Evolutionary conservation across 495 filamentous ascomycete species (phyloP), one percentile per base, ranked within the genome.

Genomic region (Hypoxylon trugodes): DNA sequence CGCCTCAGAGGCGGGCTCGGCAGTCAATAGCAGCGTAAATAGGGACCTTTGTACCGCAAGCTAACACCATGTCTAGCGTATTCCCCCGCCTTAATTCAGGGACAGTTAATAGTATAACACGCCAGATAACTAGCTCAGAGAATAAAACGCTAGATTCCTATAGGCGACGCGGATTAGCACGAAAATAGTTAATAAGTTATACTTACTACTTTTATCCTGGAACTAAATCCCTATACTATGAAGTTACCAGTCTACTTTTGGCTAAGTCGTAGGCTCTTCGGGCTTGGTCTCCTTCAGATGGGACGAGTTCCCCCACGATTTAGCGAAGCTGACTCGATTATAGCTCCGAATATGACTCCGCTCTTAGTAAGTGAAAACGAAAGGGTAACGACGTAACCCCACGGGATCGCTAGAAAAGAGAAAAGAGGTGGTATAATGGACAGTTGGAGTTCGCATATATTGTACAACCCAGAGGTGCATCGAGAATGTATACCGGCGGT

Each of bases 371-470:
- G 50, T 58, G 16, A 16, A 47, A 13, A 12, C 3, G 22, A 60
- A 38, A 15, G 26, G 32, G 16, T 15, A 21, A 42, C 21, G 13
- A 10, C 26, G 28, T 28, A 33, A 50, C 32, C 46, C 45, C 41
- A 51, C 33, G 58, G 49, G 6, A 19, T 25, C 51, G 21, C 25
- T 33, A 43, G 25, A 22, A n/a, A 25, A 5, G 28, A 5, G 28
- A n/a, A n/a, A n/a, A n/a, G n/a, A n/a, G 28, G 33, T 59, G 19
- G 25, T 41, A 28, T 48, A 37, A 38, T 41, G 30, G 25, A 4
- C 6, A 21, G 45, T 66, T 66, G 63, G 63, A 58, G 58, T 40
- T 52, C 38, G 62, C 56, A 52, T 66, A 57, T 33, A 60, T 41
- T 19, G 52, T 66, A 61, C 47, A 45, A 51, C 51, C 22, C 26